phyloP scores from a whole-genome alignment of 257 asterid species.

The Jaltomata sinuosa region DNA sequence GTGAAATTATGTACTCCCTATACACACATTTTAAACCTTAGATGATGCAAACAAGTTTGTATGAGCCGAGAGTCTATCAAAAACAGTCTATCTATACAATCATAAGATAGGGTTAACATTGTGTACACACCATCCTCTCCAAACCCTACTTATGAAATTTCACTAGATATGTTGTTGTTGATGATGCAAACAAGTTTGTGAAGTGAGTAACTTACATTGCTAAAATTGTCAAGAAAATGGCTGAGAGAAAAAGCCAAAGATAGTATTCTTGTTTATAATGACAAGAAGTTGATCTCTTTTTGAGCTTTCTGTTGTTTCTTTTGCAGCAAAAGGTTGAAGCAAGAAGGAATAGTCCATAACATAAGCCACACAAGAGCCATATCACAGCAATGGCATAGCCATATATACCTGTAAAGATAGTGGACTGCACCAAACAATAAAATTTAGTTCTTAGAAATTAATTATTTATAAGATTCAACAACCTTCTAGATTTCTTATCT shows the following conservation, averaged over 20 bases:
- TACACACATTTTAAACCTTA: too few relatives aligned
- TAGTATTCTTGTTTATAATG: constrained; percentile 16
- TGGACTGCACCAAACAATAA: constrained; percentile 45
- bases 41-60: too few relatives aligned
- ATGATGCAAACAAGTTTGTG: neutral
- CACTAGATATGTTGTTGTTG: too few relatives aligned
- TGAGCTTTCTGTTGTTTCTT: constrained; percentile 19
- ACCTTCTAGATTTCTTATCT: neutral
- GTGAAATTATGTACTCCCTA: too few relatives aligned
- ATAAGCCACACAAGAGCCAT: constrained; percentile 64
- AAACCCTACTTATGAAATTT: too few relatives aligned
- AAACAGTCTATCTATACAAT: too few relatives aligned
- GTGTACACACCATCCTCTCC: too few relatives aligned
- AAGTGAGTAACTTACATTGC: constrained; percentile 40
- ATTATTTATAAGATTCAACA: neutral
- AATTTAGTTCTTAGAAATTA: neutral
- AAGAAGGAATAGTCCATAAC: constrained; percentile 43
- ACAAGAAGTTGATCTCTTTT: constrained; percentile 28
- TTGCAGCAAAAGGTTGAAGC: constrained; percentile 17
- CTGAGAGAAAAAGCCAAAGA: constrained; percentile 33
- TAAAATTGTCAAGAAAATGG: constrained; percentile 43
- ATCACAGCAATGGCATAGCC: constrained; percentile 52
- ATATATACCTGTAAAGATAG: constrained; percentile 58
- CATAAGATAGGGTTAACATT: too few relatives aligned
- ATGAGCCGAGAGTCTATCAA: too few relatives aligned